phyloP scores from a whole-genome alignment of 352 stramenopile species.

The Blastocystis sp. region DNA sequence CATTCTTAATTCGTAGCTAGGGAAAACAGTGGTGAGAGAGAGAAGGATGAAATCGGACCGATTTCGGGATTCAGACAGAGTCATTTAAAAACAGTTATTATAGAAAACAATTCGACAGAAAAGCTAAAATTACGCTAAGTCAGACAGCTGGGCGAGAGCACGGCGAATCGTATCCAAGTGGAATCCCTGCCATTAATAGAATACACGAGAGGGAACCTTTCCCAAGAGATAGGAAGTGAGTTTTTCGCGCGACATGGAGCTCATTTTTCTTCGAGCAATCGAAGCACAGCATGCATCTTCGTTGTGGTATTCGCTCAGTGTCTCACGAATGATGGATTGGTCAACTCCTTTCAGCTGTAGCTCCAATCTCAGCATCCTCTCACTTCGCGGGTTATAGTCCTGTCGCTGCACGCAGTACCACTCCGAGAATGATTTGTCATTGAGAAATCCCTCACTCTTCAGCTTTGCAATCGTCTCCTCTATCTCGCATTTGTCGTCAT shows the following conservation, averaged over 20 bases:
- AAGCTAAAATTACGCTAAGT: too few species aligned
- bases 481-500: neutral
- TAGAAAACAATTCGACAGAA: too few species aligned
- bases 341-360: neutral
- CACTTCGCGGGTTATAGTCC: neutral
- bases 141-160: neutral
- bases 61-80: too few species aligned
- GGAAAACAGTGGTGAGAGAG: too few species aligned
- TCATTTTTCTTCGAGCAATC: neutral
- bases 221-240: neutral
- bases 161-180: neutral
- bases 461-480: neutral
- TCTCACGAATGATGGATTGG: neutral
- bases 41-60: too few species aligned
- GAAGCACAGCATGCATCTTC: neutral
- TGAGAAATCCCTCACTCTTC: neutral
- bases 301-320: neutral
- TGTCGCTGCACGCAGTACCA: constrained; percentile 18
- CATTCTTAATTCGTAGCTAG: too few species aligned
- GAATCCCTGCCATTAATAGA: neutral
- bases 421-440: neutral
- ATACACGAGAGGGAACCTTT: neutral
- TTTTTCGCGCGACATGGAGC: neutral
- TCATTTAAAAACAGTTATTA: too few species aligned
- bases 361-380: neutral